Percentiles rank a stretch among this genome's conserved stretches.
These are phyloP conservation scores for Pichia phayaonensis DNA, from an alignment of 805 yeast genomes.

Conservation along the genomic window DNA sequence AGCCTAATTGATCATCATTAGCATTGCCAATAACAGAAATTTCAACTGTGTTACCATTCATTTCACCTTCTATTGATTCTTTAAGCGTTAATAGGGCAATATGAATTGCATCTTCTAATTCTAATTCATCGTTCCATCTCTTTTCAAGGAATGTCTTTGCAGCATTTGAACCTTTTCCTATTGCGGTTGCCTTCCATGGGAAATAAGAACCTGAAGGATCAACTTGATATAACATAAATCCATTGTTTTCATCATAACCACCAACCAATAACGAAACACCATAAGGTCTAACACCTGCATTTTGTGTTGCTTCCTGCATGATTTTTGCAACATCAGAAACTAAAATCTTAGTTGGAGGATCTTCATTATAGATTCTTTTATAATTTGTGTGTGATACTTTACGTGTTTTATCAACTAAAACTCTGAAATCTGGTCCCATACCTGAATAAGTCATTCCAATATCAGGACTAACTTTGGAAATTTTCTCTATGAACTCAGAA, in stretches of 20 bases:
- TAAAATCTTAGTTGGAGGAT: slow-evolving; percentile 91
- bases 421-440: slow-evolving; percentile 98
- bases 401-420: slow-evolving; percentile 87
- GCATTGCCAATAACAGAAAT: slow-evolving; percentile 81
- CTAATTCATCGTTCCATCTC: slow-evolving; percentile 96
- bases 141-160: slow-evolving; percentile 96
- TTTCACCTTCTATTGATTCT: slow-evolving; percentile 96
- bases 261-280: slow-evolving; percentile 94
- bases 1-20: slow-evolving; percentile 74
- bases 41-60: slow-evolving; percentile 94
- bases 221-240: slow-evolving; percentile 84
- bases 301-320: slow-evolving; percentile 94
- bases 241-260: slow-evolving; percentile 70
- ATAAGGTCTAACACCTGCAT: slow-evolving; percentile 98
- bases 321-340: slow-evolving; percentile 93
- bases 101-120: slow-evolving; percentile 96
- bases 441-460: slow-evolving; percentile 96
- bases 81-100: slow-evolving; percentile 89
- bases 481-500: slow-evolving; percentile 66
- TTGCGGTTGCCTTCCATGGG: slow-evolving; percentile 99
- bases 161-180: slow-evolving; percentile 92
- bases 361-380: slow-evolving; percentile 89
- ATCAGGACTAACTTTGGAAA: slow-evolving; percentile 83
- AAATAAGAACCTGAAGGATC: slow-evolving; percentile 97
- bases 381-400: slow-evolving; percentile 89